A percentile compares a stretch with the other conserved stretches of the same genome.
Conservation (phyloP, 345 rosid genomes). For the Rhodomyrtus tomentosa region DNA sequence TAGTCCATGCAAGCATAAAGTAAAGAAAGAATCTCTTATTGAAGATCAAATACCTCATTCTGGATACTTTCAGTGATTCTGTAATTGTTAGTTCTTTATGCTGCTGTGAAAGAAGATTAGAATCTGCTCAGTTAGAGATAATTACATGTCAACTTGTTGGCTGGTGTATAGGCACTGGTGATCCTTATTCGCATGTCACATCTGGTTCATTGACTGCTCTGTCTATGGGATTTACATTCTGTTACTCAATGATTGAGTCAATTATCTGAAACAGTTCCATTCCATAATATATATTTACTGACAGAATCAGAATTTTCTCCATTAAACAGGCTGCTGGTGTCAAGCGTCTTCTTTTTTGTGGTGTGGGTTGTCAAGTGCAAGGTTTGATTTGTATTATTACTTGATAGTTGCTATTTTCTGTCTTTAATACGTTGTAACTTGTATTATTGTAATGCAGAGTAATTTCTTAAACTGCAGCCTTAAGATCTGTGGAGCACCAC, state of each 20-base stretch:
- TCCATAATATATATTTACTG: background rate
- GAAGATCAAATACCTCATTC: background rate
- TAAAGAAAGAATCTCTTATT: background rate
- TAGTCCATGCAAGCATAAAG: background rate
- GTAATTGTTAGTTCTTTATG: background rate
- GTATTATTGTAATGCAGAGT: slow-evolving; percentile 81
- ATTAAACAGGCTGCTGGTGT: slow-evolving; percentile 73
- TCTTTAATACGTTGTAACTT: slow-evolving; percentile 37
- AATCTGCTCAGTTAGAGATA: background rate
- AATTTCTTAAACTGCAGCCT: slow-evolving; percentile 87
- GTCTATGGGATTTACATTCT: background rate
- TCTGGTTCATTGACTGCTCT: background rate
- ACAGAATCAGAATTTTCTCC: background rate
- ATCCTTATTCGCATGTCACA: background rate
- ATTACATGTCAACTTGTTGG: background rate
- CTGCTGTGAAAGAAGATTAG: background rate
- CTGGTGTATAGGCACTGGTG: background rate
- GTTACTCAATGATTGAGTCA: background rate
- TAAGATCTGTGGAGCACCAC: slow-evolving; percentile 85
- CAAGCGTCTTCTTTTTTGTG: slow-evolving; percentile 92
- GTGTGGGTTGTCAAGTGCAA: slow-evolving; percentile 98
- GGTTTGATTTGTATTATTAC: slow-evolving; percentile 27
- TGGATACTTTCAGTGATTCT: background rate
- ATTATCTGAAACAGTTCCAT: background rate
- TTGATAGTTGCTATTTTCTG: background rate